Conservation (phyloP, 1,139 yeast genomes). For the Suhomyces bokatorum region DNA sequence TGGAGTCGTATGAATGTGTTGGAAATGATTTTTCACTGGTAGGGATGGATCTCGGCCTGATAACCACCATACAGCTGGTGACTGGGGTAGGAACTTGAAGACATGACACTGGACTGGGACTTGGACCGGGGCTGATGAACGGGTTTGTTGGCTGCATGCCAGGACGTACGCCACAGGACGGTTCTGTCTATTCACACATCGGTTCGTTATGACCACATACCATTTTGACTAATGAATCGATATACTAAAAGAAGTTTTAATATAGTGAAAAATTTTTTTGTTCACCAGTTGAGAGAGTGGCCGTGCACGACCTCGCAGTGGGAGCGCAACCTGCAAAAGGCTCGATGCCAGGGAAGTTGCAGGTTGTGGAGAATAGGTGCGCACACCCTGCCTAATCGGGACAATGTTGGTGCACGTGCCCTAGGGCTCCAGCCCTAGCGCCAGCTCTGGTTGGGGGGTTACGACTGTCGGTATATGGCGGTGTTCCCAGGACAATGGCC, state of each 20-base stretch:
- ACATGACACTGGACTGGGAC: too few species aligned
- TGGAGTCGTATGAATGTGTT: background rate
- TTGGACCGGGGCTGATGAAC: background rate
- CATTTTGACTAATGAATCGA: conserved; percentile 25
- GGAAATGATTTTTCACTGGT: background rate
- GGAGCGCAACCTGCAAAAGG: conserved; percentile 5
- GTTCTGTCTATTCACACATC: conserved; percentile 1
- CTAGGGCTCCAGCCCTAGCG: conserved; percentile 15
- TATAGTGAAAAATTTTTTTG: conserved; percentile 19
- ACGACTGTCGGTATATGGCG: background rate
- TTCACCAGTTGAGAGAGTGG: conserved; percentile 9
- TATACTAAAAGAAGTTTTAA: conserved; percentile 14
- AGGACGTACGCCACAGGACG: background rate
- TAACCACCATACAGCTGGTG: too few species aligned
- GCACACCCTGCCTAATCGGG: background rate
- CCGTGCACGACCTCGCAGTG: conserved; percentile 10
- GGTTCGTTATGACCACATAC: conserved; percentile 19
- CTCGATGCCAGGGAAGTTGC: conserved; percentile 1
- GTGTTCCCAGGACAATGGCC: background rate
- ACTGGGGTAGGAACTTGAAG: too few species aligned
- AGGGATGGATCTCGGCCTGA: too few species aligned
- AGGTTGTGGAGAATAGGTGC: conserved; percentile 4
- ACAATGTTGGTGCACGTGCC: conserved; percentile 5
- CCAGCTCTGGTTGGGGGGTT: background rate
- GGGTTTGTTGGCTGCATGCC: background rate